A percentile compares a stretch with the other conserved stretches of the same genome.
These are phyloP conservation scores for Trichoderma asperellum DNA, from an alignment of 2,329 filamentous ascomycete genomes.

Conservation along the genomic window DNA sequence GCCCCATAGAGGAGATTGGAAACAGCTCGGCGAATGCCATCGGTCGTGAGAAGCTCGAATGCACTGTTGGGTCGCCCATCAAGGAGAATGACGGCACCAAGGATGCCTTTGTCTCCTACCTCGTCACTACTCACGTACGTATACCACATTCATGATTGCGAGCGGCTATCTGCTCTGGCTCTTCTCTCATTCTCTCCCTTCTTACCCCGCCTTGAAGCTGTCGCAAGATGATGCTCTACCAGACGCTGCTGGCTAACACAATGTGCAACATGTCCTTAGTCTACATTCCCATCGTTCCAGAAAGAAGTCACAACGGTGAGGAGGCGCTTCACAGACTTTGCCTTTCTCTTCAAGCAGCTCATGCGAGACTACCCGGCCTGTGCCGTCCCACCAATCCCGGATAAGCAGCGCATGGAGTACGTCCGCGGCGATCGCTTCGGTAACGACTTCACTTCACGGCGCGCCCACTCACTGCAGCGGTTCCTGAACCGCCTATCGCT, in stretches of 20 bases:
- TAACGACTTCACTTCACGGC: conserved; percentile 84
- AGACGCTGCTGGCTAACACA: neutral
- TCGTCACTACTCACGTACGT: conserved; percentile 83
- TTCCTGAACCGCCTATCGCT: conserved; percentile 86
- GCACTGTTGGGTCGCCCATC: conserved; percentile 78
- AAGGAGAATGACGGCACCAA: conserved; percentile 98
- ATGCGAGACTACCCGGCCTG: conserved; percentile 85
- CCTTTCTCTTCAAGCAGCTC: conserved; percentile 92
- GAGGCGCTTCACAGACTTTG: conserved; percentile 95
- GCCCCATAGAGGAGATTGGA: conserved; percentile 50
- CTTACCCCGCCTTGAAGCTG: conserved; percentile 1
- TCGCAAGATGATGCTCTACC: neutral
- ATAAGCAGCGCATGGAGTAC: conserved; percentile 99
- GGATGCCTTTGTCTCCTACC: conserved; percentile 94
- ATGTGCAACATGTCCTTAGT: conserved; percentile 55
- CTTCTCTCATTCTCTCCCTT: neutral
- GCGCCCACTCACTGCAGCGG: conserved; percentile 87
- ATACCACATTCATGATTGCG: neutral
- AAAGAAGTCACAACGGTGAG: conserved; percentile 78
- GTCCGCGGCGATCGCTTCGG: conserved; percentile 96
- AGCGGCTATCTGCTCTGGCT: neutral
- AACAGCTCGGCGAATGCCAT: conserved; percentile 59
- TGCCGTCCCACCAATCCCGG: conserved; percentile 90
- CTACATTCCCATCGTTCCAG: conserved; percentile 92
- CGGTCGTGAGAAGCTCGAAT: conserved; percentile 78